Evolutionary conservation across 768 basidiomycete genomes (phyloP).

Genomic region (Suillus plorans): DNA sequence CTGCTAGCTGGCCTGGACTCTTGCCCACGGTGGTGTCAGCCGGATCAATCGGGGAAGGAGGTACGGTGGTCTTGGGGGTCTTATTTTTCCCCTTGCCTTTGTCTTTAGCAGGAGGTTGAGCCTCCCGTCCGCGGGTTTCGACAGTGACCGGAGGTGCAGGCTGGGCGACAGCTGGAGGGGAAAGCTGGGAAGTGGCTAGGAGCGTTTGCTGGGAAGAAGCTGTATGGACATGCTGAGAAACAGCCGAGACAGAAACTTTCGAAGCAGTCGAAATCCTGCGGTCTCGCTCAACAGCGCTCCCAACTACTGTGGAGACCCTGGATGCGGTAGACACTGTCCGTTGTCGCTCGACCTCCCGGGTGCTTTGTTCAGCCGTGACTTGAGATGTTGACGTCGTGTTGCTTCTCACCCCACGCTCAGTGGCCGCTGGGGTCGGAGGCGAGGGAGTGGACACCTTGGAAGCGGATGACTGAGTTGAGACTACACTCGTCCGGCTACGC

Average conservation of each 20-base stretch:
- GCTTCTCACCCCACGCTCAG: not conserved
- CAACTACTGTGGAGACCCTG: constrained; percentile 20
- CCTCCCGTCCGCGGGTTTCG: constrained; percentile 13
- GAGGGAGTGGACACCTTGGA: constrained; percentile 13
- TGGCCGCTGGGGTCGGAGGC: constrained; percentile 13
- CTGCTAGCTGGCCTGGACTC: constrained; percentile 38
- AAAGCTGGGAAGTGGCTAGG: not conserved
- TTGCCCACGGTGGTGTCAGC: constrained; percentile 38
- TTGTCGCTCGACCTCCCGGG: constrained; percentile 25
- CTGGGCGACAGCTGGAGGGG: not conserved
- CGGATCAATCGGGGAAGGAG: constrained; percentile 31
- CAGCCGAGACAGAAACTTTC: constrained; percentile 41
- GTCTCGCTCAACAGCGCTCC: constrained; percentile 24
- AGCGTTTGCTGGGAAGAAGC: constrained; percentile 18
- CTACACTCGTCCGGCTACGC: constrained; percentile 23
- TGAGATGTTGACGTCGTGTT: constrained; percentile 6
- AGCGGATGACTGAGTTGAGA: constrained; percentile 20
- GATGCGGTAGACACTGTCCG: constrained; percentile 27
- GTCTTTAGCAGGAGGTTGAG: constrained; percentile 22
- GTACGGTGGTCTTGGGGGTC: constrained; percentile 22
- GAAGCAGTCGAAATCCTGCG: constrained; percentile 25
- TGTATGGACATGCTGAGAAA: not conserved
- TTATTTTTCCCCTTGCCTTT: constrained; percentile 18
- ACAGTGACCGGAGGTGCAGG: not conserved
- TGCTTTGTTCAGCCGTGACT: constrained; percentile 13